These are phyloP conservation scores for Talinum fruticosum DNA, from an alignment of 148 eudicot species.

Conservation along the genomic window DNA sequence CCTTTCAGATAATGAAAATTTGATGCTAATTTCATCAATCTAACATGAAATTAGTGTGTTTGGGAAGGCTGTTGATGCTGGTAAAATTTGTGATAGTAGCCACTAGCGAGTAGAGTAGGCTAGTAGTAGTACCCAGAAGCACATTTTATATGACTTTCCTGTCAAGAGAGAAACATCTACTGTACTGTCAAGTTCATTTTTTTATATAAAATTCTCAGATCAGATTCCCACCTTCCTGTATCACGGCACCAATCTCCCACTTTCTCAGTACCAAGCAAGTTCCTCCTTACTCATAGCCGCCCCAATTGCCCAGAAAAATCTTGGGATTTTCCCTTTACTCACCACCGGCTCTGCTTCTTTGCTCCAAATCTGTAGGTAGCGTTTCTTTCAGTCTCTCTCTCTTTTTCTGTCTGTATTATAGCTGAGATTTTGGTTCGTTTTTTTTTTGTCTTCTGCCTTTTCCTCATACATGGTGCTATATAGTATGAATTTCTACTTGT, in stretches of 20 bases:
- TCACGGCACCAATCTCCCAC: slow-evolving; percentile 1
- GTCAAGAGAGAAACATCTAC: not conserved
- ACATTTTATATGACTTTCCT: slow-evolving; percentile 12
- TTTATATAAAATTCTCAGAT: not conserved
- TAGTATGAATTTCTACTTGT: not conserved
- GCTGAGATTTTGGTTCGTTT: not conserved
- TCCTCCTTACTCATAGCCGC: not conserved
- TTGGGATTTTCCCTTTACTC: slow-evolving; percentile 6
- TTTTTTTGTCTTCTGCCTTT: too few relatives aligned
- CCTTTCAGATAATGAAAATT: not conserved
- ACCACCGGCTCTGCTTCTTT: slow-evolving; percentile 1
- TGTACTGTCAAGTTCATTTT: not conserved
- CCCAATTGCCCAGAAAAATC: not conserved
- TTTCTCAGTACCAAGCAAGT: slow-evolving; percentile 2
- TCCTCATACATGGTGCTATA: not conserved
- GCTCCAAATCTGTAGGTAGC: slow-evolving; percentile 21
- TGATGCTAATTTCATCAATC: not conserved
- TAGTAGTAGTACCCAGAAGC: not conserved
- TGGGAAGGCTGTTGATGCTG: not conserved
- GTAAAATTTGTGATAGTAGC: slow-evolving; percentile 8
- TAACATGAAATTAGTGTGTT: not conserved
- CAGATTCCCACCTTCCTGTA: not conserved
- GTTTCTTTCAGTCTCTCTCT: not conserved
- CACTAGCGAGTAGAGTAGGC: too few relatives aligned
- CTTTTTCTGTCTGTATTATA: not conserved